Conservation (phyloP, 179 eudicot genomes). For the Patellifolia procumbens region DNA sequence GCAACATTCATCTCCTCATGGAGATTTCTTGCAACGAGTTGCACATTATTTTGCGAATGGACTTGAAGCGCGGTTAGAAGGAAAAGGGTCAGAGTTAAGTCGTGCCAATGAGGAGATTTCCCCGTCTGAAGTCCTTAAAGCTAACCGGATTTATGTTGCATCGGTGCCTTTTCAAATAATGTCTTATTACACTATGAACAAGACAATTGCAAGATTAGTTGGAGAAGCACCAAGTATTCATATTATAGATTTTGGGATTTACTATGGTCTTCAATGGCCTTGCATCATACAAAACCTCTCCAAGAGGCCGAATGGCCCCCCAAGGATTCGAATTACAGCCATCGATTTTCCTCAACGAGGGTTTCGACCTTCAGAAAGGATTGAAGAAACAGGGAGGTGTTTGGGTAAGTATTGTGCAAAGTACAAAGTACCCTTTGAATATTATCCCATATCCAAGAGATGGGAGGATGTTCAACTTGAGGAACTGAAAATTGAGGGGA, state of each 20-base stretch:
- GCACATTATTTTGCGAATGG: slow-evolving; percentile 48
- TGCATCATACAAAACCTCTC: slow-evolving; percentile 54
- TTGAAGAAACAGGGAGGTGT: slow-evolving; percentile 63
- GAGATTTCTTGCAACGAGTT: slow-evolving; percentile 42
- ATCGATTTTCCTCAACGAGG: slow-evolving; percentile 72
- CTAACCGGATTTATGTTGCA: slow-evolving; percentile 49
- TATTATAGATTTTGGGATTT: slow-evolving; percentile 70
- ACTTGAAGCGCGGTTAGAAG: slow-evolving; percentile 44
- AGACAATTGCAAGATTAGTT: slow-evolving; percentile 45
- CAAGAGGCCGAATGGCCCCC: slow-evolving; percentile 58
- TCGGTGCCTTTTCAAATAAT: slow-evolving; percentile 64
- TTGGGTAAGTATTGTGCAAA: slow-evolving; percentile 56
- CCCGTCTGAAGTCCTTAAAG: slow-evolving; percentile 47
- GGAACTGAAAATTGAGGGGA: slow-evolving; percentile 41
- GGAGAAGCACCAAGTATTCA: slow-evolving; percentile 49
- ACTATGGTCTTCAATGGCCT: slow-evolving; percentile 76
- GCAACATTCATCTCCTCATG: slow-evolving; percentile 38
- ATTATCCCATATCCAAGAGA: slow-evolving; percentile 38
- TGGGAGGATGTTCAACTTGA: slow-evolving; percentile 46
- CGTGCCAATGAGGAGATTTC: slow-evolving; percentile 32
- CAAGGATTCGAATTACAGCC: slow-evolving; percentile 63
- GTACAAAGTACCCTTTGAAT: slow-evolving; percentile 59
- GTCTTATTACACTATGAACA: slow-evolving; percentile 54
- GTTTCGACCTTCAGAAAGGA: slow-evolving; percentile 56
- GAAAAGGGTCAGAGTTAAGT: slow-evolving; percentile 38